Conservation (phyloP, 169 alveolate species). For the Eimeria necatrix region DNA sequence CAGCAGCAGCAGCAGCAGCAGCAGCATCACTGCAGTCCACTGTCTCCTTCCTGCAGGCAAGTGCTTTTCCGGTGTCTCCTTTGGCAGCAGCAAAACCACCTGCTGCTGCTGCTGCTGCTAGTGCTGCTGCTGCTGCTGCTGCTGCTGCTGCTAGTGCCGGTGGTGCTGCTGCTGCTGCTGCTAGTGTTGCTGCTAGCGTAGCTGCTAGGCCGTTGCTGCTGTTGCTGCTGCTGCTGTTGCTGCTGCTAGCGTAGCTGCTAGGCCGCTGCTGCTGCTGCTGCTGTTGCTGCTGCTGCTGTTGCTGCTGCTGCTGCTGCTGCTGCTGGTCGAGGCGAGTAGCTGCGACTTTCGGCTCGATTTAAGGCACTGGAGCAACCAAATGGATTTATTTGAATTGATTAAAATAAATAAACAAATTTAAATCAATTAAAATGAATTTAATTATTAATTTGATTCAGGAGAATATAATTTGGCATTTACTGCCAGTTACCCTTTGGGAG, state of each 20-base stretch:
- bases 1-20: not conserved
- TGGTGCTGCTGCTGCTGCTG: conserved; percentile 8
- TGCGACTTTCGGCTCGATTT: too few relatives aligned
- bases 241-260: not conserved
- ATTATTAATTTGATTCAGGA: conserved; percentile 5
- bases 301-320: conserved; percentile 41
- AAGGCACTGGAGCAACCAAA: too few relatives aligned
- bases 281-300: conserved; percentile 17
- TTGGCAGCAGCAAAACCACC: too few relatives aligned
- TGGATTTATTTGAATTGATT: too few relatives aligned
- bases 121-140: too few relatives aligned
- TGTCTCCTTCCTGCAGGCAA: conserved; percentile 47
- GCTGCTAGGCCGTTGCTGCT: not conserved
- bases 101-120: too few relatives aligned
- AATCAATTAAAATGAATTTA: too few relatives aligned
- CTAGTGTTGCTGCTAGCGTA: not conserved
- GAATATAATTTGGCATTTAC: conserved; percentile 13
- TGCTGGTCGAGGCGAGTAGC: too few relatives aligned
- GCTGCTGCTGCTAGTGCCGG: too few relatives aligned
- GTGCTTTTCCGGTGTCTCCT: not conserved
- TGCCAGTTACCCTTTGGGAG: conserved; percentile 78
- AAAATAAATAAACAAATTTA: too few relatives aligned
- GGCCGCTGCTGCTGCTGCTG: not conserved
- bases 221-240: not conserved
- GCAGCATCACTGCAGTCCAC: not conserved